Evolutionary conservation across 768 basidiomycete genomes (phyloP).

Genomic region (Suillus weaverae): DNA sequence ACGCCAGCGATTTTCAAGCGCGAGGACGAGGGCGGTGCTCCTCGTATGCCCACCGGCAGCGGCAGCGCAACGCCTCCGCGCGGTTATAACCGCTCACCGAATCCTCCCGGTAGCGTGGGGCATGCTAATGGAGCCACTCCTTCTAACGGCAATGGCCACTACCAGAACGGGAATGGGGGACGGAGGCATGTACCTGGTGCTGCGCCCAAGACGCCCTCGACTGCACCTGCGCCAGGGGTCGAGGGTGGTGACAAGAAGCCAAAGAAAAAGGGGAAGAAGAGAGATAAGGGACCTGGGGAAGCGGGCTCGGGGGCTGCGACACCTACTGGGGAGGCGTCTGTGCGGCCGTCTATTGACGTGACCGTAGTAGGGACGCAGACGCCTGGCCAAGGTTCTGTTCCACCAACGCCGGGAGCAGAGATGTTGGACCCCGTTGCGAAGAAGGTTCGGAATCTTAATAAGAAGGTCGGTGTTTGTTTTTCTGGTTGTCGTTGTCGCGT

Average conservation of each 20-base stretch:
- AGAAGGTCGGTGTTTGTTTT: slow-evolving; percentile 66
- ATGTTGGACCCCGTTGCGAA: slow-evolving; percentile 81
- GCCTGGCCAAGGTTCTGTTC: slow-evolving; percentile 32
- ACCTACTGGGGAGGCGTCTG: slow-evolving; percentile 24
- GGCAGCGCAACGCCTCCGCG: slow-evolving; percentile 66
- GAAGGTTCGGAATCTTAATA: slow-evolving; percentile 92
- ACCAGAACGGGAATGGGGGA: slow-evolving; percentile 38
- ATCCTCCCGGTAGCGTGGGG: slow-evolving; percentile 43
- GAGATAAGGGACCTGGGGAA: slow-evolving; percentile 29
- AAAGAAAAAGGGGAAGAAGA: slow-evolving; percentile 52
- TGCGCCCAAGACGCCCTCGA: slow-evolving; percentile 49
- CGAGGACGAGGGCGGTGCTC: slow-evolving; percentile 82
- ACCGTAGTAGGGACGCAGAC: slow-evolving; percentile 27
- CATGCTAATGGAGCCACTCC: slow-evolving; percentile 16
- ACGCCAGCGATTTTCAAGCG: slow-evolving; percentile 89
- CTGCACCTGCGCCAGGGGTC: slow-evolving; percentile 32
- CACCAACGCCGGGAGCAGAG: slow-evolving; percentile 56
- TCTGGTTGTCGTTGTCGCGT: slow-evolving; percentile 1
- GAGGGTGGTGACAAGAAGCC: slow-evolving; percentile 46
- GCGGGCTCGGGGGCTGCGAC: slow-evolving; percentile 30
- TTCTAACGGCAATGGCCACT: slow-evolving; percentile 30
- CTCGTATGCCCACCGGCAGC: slow-evolving; percentile 47
- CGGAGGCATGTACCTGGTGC: slow-evolving; percentile 76
- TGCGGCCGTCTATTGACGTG: slow-evolving; percentile 39
- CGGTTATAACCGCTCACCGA: slow-evolving; percentile 57